Evolutionary conservation across 2,329 filamentous ascomycete species (phyloP).

Genomic region (Cercospora citrullina): DNA sequence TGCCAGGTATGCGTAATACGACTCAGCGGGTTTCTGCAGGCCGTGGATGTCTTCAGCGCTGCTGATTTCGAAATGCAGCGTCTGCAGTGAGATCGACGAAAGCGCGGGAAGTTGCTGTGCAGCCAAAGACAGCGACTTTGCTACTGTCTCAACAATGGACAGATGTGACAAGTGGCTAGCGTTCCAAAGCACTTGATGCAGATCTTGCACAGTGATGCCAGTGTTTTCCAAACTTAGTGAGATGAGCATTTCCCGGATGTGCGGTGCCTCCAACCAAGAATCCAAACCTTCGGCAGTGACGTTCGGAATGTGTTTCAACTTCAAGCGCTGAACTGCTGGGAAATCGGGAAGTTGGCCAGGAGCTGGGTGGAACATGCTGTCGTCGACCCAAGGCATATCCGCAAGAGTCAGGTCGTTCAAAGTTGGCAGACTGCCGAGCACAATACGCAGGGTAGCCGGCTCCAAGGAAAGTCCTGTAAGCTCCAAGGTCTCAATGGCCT

Average conservation of each 20-base stretch:
- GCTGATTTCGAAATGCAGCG: conserved; percentile 81
- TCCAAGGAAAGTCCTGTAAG: conserved; percentile 68
- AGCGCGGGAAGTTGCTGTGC: conserved; percentile 61
- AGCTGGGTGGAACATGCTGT: conserved; percentile 70
- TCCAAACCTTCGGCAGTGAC: conserved; percentile 71
- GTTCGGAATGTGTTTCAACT: conserved; percentile 68
- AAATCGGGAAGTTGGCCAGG: conserved; percentile 66
- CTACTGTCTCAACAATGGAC: conserved; percentile 58
- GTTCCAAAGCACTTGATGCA: conserved; percentile 62
- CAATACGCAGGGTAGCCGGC: conserved; percentile 67
- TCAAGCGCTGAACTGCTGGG: conserved; percentile 71
- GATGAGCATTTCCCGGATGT: conserved; percentile 61
- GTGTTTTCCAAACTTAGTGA: conserved; percentile 72
- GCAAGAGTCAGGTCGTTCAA: conserved; percentile 75
- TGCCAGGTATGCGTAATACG: conserved; percentile 83
- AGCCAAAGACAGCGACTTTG: conserved; percentile 56
- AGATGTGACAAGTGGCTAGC: conserved; percentile 61
- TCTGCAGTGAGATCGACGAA: conserved; percentile 66
- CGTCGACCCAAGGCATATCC: conserved; percentile 68
- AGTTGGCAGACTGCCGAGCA: conserved; percentile 64
- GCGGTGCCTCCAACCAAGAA: conserved; percentile 64
- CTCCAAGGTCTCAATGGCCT: conserved; percentile 70
- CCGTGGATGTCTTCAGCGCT: conserved; percentile 61
- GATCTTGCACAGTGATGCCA: conserved; percentile 62
- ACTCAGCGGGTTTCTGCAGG: conserved; percentile 52